phyloP scores from a whole-genome alignment of 2,329 filamentous ascomycete genomes.

The Ambrosiella beaveri region DNA sequence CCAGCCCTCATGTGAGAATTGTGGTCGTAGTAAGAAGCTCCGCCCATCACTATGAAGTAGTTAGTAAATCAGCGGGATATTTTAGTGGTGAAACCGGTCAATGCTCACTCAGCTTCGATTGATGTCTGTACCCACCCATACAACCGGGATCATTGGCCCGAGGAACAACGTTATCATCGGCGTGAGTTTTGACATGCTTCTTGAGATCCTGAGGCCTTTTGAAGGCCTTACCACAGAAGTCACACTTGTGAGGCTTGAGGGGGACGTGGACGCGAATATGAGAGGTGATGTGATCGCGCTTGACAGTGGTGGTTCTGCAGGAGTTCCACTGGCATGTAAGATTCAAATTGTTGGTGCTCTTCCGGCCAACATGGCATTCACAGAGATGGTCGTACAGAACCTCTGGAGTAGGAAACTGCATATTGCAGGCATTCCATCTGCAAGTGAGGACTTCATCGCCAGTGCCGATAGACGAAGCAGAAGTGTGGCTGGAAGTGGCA shows the following conservation, averaged over 20 bases:
- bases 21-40: conserved; percentile 45
- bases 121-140: conserved; percentile 35
- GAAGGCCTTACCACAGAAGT: conserved; percentile 97
- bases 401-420: conserved; percentile 41
- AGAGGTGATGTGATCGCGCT: conserved; percentile 97
- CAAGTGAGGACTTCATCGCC: conserved; percentile 42
- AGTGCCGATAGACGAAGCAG: conserved; percentile 15
- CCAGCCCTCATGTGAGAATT: conserved; percentile 44
- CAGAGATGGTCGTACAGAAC: conserved; percentile 81
- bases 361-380: conserved; percentile 93
- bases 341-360: conserved; percentile 97
- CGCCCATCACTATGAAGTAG: conserved; percentile 19
- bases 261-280: conserved; percentile 98
- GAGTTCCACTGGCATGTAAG: conserved; percentile 94
- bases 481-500: conserved; percentile 26
- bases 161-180: conserved; percentile 71
- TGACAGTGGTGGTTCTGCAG: conserved; percentile 91
- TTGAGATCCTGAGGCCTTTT: conserved; percentile 97
- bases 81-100: too few species aligned
- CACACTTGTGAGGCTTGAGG: conserved; percentile 96
- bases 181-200: conserved; percentile 99
- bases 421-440: conserved; percentile 41
- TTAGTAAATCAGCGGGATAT: conserved; percentile 5
- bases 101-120: conserved; percentile 34
- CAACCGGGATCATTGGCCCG: conserved; percentile 35